Evolutionary conservation across 495 filamentous ascomycete species (phyloP).

Genomic region (Aspergillus cristatus): DNA sequence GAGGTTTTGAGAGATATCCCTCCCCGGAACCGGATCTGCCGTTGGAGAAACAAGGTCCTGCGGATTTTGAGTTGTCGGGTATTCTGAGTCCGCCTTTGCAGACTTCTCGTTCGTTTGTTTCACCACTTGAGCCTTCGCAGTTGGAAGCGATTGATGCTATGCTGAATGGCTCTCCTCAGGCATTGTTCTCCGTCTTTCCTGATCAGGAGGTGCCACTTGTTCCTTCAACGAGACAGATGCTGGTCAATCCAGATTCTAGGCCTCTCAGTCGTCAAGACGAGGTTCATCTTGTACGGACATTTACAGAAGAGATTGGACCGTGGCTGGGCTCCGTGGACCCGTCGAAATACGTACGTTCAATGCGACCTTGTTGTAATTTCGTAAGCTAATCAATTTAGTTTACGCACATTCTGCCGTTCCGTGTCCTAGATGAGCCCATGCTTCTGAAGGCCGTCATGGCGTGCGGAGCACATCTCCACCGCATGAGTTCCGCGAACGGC

Average conservation of each 20-base stretch:
- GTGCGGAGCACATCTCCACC: conserved; percentile 72
- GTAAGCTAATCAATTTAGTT: conserved; percentile 43
- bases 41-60: conserved; percentile 7
- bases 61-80: background rate
- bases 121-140: conserved; percentile 20
- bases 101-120: conserved; percentile 28
- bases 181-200: conserved; percentile 21
- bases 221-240: conserved; percentile 16
- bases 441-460: conserved; percentile 86
- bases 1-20: conserved; percentile 68
- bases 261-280: conserved; percentile 63
- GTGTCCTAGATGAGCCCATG: conserved; percentile 77
- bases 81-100: background rate
- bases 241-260: conserved; percentile 14
- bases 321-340: conserved; percentile 94
- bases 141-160: conserved; percentile 16
- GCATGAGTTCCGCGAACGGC: conserved; percentile 59
- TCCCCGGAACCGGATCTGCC: conserved; percentile 34
- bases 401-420: conserved; percentile 68
- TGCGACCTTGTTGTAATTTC: background rate
- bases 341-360: conserved; percentile 61
- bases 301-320: conserved; percentile 79
- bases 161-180: conserved; percentile 17
- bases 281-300: conserved; percentile 77
- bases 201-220: conserved; percentile 14